Evolutionary conservation across 305 asterid genomes (phyloP).

Genomic region (Coffea humblotiana): DNA sequence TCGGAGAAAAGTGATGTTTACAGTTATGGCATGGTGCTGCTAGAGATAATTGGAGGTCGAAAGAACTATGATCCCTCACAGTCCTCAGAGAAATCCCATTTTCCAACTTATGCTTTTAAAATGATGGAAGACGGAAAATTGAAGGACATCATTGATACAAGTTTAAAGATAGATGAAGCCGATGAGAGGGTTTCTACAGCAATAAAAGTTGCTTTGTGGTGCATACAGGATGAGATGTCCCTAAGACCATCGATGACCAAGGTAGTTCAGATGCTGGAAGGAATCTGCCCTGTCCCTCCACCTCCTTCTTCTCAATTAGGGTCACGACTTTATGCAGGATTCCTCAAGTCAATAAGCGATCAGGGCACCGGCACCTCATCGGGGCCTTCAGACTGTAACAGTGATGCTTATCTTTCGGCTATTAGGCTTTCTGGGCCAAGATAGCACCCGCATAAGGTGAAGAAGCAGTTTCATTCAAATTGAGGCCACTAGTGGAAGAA

Average conservation of each 20-base stretch:
- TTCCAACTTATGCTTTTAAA: conserved; percentile 75
- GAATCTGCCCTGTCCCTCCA: conserved; percentile 66
- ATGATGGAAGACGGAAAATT: conserved; percentile 89
- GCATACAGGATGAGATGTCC: conserved; percentile 89
- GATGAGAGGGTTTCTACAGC: conserved; percentile 67
- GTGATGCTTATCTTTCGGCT: conserved; percentile 72
- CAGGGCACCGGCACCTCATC: conserved; percentile 64
- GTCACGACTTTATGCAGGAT: conserved; percentile 48
- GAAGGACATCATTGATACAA: conserved; percentile 56
- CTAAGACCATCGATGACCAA: conserved; percentile 80
- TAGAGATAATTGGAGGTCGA: conserved; percentile 82
- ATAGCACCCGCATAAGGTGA: conserved; percentile 33
- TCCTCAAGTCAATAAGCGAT: conserved; percentile 55
- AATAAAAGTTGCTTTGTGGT: conserved; percentile 84
- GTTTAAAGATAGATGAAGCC: conserved; percentile 45
- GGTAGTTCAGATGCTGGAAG: conserved; percentile 95
- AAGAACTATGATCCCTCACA: conserved; percentile 63
- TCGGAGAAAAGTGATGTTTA: conserved; percentile 88
- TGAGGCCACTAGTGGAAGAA: neutral
- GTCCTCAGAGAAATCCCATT: conserved; percentile 67
- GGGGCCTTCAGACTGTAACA: conserved; percentile 76
- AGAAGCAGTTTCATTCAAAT: neutral
- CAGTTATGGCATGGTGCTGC: conserved; percentile 84
- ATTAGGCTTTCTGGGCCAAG: conserved; percentile 90
- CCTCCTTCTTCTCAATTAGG: conserved; percentile 65